Conservation (phyloP, 2,329 filamentous ascomycete genomes). For the Aureobasidium vineae region DNA sequence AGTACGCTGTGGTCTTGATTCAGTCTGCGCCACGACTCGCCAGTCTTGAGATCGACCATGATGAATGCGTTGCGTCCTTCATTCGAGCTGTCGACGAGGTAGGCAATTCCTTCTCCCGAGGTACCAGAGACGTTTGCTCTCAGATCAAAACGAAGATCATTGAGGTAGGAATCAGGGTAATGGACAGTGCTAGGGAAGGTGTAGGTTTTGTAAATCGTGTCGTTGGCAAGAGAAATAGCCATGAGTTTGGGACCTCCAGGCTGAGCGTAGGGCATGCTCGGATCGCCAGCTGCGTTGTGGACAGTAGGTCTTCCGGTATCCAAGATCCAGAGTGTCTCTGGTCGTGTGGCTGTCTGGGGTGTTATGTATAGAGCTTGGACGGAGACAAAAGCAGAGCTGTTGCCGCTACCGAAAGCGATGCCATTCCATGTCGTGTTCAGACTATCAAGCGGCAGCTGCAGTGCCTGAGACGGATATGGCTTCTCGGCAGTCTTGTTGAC, state of each 20-base stretch:
- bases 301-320: conserved; percentile 49
- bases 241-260: conserved; percentile 49
- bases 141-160: conserved; percentile 50
- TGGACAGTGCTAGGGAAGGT: conserved; percentile 46
- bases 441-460: conserved; percentile 40
- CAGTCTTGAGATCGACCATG: conserved; percentile 46
- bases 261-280: conserved; percentile 46
- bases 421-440: conserved; percentile 45
- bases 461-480: conserved; percentile 46
- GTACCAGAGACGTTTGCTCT: conserved; percentile 41
- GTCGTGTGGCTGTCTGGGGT: conserved; percentile 37
- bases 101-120: conserved; percentile 46
- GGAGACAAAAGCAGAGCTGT: conserved; percentile 44
- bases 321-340: conserved; percentile 49
- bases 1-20: conserved; percentile 38
- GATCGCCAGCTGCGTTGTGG: conserved; percentile 39
- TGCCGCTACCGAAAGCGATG: conserved; percentile 48
- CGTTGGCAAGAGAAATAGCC: conserved; percentile 44
- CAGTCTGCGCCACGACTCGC: conserved; percentile 45
- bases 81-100: conserved; percentile 48
- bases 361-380: conserved; percentile 50
- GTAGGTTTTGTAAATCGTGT: conserved; percentile 44
- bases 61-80: conserved; percentile 51
- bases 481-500: conserved; percentile 49
- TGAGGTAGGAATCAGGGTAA: conserved; percentile 50